A percentile compares a stretch with the other conserved stretches of the same genome.
Evolutionary conservation across 208 protist genomes (phyloP).

Genomic region (Leishmania aethiopica): DNA sequence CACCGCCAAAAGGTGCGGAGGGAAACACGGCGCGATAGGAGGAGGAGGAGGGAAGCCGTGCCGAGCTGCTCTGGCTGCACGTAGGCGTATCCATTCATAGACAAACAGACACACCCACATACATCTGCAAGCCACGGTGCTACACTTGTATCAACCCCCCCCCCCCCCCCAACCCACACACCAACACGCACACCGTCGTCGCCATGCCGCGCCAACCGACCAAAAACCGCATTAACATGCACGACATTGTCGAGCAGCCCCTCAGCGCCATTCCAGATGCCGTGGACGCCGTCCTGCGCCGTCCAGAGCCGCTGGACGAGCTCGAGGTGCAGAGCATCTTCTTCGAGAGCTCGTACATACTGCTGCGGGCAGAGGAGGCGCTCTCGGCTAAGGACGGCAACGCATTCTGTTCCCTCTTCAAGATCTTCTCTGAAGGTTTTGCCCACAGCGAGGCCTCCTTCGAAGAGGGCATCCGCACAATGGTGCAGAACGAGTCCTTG

Average conservation of each 20-base stretch:
- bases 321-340: constrained; percentile 85
- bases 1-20: not conserved
- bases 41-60: not conserved
- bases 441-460: constrained; percentile 72
- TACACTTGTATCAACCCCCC: not conserved
- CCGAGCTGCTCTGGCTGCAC: not conserved
- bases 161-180: not conserved
- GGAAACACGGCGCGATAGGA: not conserved
- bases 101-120: not conserved
- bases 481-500: constrained; percentile 55
- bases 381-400: constrained; percentile 64
- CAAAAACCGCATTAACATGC: constrained; percentile 91
- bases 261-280: constrained; percentile 71
- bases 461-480: constrained; percentile 72
- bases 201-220: constrained; percentile 68
- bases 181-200: not conserved
- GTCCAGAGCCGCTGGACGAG: constrained; percentile 78
- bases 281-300: constrained; percentile 81
- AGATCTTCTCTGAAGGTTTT: constrained; percentile 83
- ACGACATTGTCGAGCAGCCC: constrained; percentile 86
- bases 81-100: not conserved
- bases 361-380: constrained; percentile 86
- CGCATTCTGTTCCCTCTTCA: constrained; percentile 82
- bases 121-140: not conserved
- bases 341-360: constrained; percentile 72